A percentile compares a stretch with the other conserved stretches of the same genome.
These are phyloP conservation scores for Sphagnum fallax DNA, from an alignment of 228 moss, liverwort and hornwort genomes.

Conservation along the genomic window DNA sequence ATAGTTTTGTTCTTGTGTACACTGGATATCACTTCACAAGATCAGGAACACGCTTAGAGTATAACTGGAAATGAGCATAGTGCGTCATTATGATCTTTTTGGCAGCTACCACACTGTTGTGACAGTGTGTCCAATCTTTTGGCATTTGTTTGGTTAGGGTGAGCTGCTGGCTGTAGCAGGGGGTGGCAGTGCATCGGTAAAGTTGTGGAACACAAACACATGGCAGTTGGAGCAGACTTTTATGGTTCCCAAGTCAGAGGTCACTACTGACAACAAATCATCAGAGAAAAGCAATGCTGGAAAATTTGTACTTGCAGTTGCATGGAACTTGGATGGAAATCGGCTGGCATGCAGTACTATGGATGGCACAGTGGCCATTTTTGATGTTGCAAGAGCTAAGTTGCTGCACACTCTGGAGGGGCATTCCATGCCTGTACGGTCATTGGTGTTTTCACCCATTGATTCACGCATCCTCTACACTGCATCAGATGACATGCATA, in stretches of 20 bases:
- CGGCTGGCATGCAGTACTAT: constrained; percentile 91
- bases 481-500: constrained; percentile 88
- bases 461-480: constrained; percentile 80
- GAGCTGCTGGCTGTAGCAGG: constrained; percentile 87
- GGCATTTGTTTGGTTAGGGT: constrained; percentile 32
- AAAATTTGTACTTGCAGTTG: constrained; percentile 81
- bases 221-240: constrained; percentile 76
- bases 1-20: background rate
- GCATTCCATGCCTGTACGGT: constrained; percentile 87
- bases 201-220: constrained; percentile 79
- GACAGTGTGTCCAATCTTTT: too few species aligned
- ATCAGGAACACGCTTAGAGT: too few species aligned
- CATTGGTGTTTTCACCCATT: constrained; percentile 82
- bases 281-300: constrained; percentile 75
- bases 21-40: background rate
- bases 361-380: constrained; percentile 82
- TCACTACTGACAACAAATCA: constrained; percentile 29
- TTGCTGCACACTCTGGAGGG: constrained; percentile 79
- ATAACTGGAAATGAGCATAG: too few species aligned
- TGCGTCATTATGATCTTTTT: too few species aligned
- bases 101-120: too few species aligned
- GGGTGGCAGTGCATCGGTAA: constrained; percentile 85
- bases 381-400: constrained; percentile 67
- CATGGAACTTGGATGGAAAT: constrained; percentile 93
- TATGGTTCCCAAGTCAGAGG: constrained; percentile 49